Percentiles rank a stretch among this genome's conserved stretches.
Conservation (phyloP, 1,284 basidiomycete species). For the Wallemia ichthyophaga region DNA sequence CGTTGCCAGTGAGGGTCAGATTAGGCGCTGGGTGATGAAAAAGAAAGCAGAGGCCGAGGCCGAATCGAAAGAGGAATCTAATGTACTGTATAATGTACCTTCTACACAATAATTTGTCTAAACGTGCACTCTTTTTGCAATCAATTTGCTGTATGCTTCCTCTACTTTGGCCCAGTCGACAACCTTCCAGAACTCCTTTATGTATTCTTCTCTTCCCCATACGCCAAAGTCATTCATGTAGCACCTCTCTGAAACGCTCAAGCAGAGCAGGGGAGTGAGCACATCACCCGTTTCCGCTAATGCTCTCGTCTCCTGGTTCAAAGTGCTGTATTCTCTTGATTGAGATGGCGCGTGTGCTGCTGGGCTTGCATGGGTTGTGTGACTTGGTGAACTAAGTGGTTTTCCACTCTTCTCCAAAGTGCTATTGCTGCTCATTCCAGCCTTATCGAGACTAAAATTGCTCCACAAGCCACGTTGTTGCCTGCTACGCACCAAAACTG, state of each 20-base stretch:
- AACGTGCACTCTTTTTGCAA: not conserved
- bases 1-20: not conserved
- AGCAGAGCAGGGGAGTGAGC: slow-evolving; percentile 48
- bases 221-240: slow-evolving; percentile 44
- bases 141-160: slow-evolving; percentile 16
- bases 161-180: slow-evolving; percentile 51
- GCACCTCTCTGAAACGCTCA: slow-evolving; percentile 54
- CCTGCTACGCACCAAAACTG: slow-evolving; percentile 34
- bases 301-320: not conserved
- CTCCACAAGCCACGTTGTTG: slow-evolving; percentile 14
- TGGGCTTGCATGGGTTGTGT: not conserved
- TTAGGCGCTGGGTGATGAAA: not conserved
- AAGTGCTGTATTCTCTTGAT: not conserved
- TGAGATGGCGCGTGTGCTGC: not conserved
- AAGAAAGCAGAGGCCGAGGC: not conserved
- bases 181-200: slow-evolving; percentile 62
- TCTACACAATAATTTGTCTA: not conserved
- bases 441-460: slow-evolving; percentile 1
- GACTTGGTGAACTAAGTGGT: not conserved
- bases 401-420: not conserved
- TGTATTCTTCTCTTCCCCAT: slow-evolving; percentile 73
- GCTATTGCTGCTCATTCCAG: not conserved
- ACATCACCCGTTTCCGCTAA: not conserved
- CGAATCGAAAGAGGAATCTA: not conserved
- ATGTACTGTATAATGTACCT: not conserved